Base-by-base conservation (phyloP, 768 basidiomycete species). In the Mycena indigotica region DNA sequence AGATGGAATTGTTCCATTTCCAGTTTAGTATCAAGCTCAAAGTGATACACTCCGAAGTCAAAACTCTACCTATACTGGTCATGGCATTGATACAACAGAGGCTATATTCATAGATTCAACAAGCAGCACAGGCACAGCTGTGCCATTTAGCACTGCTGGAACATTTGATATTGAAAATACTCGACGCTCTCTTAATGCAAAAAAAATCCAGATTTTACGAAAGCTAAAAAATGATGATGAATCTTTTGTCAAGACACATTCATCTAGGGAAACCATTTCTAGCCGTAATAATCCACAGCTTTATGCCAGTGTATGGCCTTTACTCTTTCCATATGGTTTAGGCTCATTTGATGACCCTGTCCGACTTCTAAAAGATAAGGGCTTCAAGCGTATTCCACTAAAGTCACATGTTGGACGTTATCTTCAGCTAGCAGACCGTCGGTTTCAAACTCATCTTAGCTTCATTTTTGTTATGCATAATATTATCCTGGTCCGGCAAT, bases 271-370 rank as follows among this genome's bases (percentile, higher is more conserved):
- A 10, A 35, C 41, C 4, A 50, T 32, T 45, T 65, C 44, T 3
- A 30, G 53, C 0, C 56, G 52, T 0, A 15, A 63, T 16, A 63
- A 65, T 29, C 66, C 66, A 21, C 25, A 30, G 13, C 23, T 63
- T n/a, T 66, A 57, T 41, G 60, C 52, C 12, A 21, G 29, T 24
- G 29, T 66, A 28, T 66, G 61, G 58, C 66, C 66, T 1, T 30
- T 25, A 5, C 40, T 51, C 1, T 58, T 57, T 16, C 56, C 56
- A 1, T 56, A 50, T 21, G 28, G 62, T 49, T 19, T 55, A 44
- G 46, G 62, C 48, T 50, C 58, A 50, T 55, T 57, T 23, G 58
- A 60, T 2, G 58, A 63, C 23, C 58, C 55, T 13, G 25, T 54
- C 0, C 55, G 51, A 10, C 30, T 50, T 19, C 35, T 38, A 3